A percentile compares a stretch with the other conserved stretches of the same genome.
phyloP scores from a whole-genome alignment of 1,139 yeast genomes.

The Blastobotrys ciferrii region DNA sequence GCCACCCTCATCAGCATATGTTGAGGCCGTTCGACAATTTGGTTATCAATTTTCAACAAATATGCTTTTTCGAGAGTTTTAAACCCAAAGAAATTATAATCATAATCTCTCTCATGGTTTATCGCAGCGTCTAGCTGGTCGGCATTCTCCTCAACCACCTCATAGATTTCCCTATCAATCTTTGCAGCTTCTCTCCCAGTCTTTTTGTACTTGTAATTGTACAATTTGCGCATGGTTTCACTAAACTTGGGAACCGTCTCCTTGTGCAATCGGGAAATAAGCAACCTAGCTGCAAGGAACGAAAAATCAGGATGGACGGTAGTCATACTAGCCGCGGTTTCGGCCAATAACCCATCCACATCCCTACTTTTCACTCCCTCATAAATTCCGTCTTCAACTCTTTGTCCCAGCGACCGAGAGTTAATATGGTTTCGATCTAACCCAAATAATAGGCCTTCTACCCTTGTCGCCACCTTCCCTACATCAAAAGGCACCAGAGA shows the following conservation, averaged over 20 bases:
- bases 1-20: conserved; percentile 78
- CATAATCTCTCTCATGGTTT: conserved; percentile 63
- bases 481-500: conserved; percentile 65
- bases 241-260: conserved; percentile 73
- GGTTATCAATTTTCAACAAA: conserved; percentile 55
- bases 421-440: conserved; percentile 65
- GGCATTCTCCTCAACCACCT: conserved; percentile 50
- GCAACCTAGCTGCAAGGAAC: conserved; percentile 78
- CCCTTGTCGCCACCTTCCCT: conserved; percentile 49
- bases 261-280: conserved; percentile 72
- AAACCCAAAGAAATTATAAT: conserved; percentile 70
- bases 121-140: conserved; percentile 63
- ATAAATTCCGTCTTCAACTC: conserved; percentile 71
- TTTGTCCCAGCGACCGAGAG: conserved; percentile 67
- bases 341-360: conserved; percentile 76
- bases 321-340: conserved; percentile 85
- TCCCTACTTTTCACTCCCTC: conserved; percentile 84
- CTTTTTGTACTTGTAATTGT: conserved; percentile 58
- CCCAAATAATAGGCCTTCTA: conserved; percentile 56
- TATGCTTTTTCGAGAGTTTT: conserved; percentile 74
- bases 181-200: conserved; percentile 66
- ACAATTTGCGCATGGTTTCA: conserved; percentile 62
- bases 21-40: conserved; percentile 76
- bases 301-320: conserved; percentile 90
- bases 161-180: conserved; percentile 59